Percentiles rank a stretch among this genome's conserved stretches.
Conservation (phyloP, 495 filamentous ascomycete species). For the Xylaria scruposa region DNA sequence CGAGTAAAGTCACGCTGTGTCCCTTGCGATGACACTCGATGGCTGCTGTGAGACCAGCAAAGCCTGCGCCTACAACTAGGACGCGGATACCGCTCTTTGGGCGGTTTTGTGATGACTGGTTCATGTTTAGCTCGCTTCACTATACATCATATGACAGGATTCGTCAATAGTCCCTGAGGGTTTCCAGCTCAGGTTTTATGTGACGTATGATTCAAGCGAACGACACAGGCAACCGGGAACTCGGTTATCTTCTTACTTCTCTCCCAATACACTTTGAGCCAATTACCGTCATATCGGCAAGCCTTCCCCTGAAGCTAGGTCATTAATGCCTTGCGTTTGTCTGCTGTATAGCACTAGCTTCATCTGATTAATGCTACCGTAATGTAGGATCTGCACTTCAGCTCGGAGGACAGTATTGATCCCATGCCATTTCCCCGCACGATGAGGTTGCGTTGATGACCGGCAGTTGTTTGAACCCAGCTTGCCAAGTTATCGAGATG, state of each 20-base stretch:
- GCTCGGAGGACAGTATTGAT: background rate
- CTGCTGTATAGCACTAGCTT: background rate
- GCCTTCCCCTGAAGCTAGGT: background rate
- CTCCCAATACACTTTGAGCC: background rate
- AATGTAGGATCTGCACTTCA: conserved; percentile 11
- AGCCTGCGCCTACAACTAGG: conserved; percentile 65
- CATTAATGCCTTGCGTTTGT: background rate
- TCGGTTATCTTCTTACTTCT: conserved; percentile 5
- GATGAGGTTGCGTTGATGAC: conserved; percentile 13
- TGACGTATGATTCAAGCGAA: background rate
- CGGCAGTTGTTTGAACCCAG: conserved; percentile 13
- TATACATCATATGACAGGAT: background rate
- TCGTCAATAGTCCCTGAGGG: background rate
- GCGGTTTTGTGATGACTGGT: conserved; percentile 29
- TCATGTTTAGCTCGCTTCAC: conserved; percentile 30
- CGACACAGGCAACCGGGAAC: background rate
- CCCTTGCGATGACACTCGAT: conserved; percentile 70
- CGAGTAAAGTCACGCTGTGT: conserved; percentile 61
- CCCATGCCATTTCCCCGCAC: conserved; percentile 20
- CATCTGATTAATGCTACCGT: conserved; percentile 14
- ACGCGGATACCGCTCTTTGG: conserved; percentile 57
- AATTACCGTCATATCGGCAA: conserved; percentile 19
- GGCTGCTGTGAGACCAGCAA: conserved; percentile 65
- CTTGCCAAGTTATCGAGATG: conserved; percentile 5
- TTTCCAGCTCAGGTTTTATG: background rate